Evolutionary conservation across 192 early-diverging fungal species (phyloP).

Genomic region (Backusella tarrabulga): DNA sequence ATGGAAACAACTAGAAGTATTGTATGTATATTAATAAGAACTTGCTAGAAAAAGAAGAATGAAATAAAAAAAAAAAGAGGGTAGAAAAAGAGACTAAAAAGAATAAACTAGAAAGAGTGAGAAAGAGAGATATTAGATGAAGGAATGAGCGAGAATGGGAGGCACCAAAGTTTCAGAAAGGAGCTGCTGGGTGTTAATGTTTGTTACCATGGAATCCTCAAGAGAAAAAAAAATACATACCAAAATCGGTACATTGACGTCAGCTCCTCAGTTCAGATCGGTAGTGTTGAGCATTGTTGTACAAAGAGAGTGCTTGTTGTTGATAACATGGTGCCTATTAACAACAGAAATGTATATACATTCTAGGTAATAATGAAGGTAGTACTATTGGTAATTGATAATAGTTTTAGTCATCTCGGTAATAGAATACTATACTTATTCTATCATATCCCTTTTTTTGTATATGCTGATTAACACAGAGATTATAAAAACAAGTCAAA

Average conservation of each 20-base stretch:
- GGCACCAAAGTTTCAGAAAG: constrained; percentile 5
- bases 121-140: neutral
- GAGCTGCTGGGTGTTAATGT: constrained; percentile 3
- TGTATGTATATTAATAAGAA: neutral
- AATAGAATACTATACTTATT: neutral
- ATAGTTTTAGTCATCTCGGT: neutral
- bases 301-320: neutral
- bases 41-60: neutral
- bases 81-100: neutral
- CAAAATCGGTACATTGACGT: constrained; percentile 2
- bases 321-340: neutral
- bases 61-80: neutral
- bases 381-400: neutral
- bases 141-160: neutral
- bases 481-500: neutral
- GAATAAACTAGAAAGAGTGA: neutral
- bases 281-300: neutral
- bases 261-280: neutral
- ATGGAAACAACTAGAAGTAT: neutral
- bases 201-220: neutral
- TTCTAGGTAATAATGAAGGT: neutral
- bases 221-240: constrained; percentile 6
- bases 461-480: neutral
- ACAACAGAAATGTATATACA: neutral
- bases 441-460: no score